Evolutionary conservation across 495 filamentous ascomycete genomes (phyloP).

Genomic region (Talaromyces stipitatus): DNA sequence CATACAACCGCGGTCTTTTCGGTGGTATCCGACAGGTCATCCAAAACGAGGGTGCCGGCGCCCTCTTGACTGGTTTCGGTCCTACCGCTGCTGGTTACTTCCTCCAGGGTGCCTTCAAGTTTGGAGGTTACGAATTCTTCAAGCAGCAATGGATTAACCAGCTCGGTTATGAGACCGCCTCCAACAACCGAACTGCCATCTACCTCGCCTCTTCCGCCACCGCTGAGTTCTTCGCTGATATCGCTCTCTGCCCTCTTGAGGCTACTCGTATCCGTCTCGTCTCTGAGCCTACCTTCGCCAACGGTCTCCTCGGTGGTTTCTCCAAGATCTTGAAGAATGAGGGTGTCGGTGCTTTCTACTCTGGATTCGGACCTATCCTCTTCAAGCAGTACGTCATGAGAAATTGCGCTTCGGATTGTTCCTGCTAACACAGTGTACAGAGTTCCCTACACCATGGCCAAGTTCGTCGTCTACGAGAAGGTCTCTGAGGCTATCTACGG

Average conservation of each 20-base stretch:
- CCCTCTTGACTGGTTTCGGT: conserved; percentile 79
- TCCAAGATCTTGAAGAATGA: conserved; percentile 77
- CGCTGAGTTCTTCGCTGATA: conserved; percentile 91
- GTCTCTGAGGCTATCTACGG: conserved; percentile 72
- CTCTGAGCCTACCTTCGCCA: conserved; percentile 80
- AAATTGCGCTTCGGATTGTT: not conserved
- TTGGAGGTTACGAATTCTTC: conserved; percentile 93
- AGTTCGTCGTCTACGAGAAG: conserved; percentile 99
- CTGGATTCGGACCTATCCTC: conserved; percentile 85
- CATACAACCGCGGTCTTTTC: conserved; percentile 85
- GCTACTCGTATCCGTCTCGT: conserved; percentile 94
- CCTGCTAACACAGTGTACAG: conserved; percentile 29
- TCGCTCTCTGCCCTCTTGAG: conserved; percentile 89
- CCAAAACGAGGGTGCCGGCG: conserved; percentile 76
- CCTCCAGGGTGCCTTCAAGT: conserved; percentile 92
- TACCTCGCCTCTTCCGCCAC: conserved; percentile 78
- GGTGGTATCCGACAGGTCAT: conserved; percentile 82
- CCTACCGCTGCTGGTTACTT: conserved; percentile 89
- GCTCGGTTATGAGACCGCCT: conserved; percentile 70
- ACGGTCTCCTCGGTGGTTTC: conserved; percentile 74
- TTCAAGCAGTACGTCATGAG: conserved; percentile 78
- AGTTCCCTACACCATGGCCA: conserved; percentile 99
- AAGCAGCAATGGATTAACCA: conserved; percentile 87
- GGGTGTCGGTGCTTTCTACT: conserved; percentile 87
- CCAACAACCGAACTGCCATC: conserved; percentile 79